These are phyloP conservation scores for Aspergillus nomiae DNA, from an alignment of 2,329 filamentous ascomycete genomes.

Conservation along the genomic window DNA sequence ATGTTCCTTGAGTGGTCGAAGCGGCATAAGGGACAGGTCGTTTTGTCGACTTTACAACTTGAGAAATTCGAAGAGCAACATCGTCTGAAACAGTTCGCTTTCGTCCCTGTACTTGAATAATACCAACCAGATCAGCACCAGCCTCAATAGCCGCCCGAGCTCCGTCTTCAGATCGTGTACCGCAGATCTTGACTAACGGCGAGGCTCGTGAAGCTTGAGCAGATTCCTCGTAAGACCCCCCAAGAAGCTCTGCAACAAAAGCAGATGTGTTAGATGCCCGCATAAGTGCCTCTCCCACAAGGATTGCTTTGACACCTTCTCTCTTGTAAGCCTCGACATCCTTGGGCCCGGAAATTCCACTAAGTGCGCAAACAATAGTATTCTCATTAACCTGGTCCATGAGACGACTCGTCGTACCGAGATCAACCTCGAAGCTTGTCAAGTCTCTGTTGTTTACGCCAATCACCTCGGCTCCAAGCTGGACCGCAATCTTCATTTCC, in stretches of 20 bases:
- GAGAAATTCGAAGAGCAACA: conserved; percentile 77
- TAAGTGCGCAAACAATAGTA: conserved; percentile 89
- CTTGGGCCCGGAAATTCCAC: conserved; percentile 84
- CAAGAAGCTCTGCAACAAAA: conserved; percentile 84
- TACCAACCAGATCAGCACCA: conserved; percentile 88
- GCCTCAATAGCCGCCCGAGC: conserved; percentile 79
- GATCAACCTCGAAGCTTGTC: conserved; percentile 94
- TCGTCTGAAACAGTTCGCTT: conserved; percentile 80
- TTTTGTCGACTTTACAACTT: conserved; percentile 64
- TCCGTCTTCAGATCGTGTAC: conserved; percentile 79
- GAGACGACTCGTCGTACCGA: conserved; percentile 85
- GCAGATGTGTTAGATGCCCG: conserved; percentile 76
- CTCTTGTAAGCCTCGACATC: conserved; percentile 87
- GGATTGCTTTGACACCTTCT: conserved; percentile 87
- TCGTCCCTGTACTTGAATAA: conserved; percentile 81
- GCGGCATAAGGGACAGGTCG: conserved; percentile 25
- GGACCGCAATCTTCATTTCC: conserved; percentile 86
- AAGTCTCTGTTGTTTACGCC: conserved; percentile 98
- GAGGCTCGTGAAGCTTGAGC: conserved; percentile 27
- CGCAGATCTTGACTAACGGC: conserved; percentile 90
- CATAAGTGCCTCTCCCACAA: conserved; percentile 97
- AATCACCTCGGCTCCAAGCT: conserved; percentile 85
- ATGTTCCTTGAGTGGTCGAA: conserved; percentile 19
- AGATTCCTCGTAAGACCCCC: conserved; percentile 45
- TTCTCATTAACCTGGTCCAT: conserved; percentile 82